Percentiles rank a stretch among this genome's conserved stretches.
Evolutionary conservation across 1,284 basidiomycete species (phyloP).

Genomic region (Ustilago trichophora): DNA sequence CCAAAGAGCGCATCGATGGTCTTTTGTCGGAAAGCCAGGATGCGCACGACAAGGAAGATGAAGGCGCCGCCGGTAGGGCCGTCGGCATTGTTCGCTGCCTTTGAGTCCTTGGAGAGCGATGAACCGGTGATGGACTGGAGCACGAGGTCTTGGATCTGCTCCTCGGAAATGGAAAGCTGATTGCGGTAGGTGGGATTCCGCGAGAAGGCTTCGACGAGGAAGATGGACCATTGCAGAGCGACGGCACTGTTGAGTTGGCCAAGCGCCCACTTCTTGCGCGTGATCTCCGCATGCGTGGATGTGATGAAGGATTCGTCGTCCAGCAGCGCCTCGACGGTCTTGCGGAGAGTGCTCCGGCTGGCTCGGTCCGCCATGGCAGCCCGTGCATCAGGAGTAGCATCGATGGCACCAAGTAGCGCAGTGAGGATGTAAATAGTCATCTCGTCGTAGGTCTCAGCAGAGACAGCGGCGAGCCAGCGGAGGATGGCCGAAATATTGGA

Average conservation of each 20-base stretch:
- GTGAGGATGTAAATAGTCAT: constrained; percentile 78
- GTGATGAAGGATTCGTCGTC: constrained; percentile 62
- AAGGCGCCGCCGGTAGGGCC: constrained; percentile 83
- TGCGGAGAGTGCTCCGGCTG: constrained; percentile 32
- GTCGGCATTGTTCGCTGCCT: constrained; percentile 71
- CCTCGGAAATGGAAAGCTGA: constrained; percentile 54
- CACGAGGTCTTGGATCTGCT: constrained; percentile 52
- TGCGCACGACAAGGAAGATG: constrained; percentile 72
- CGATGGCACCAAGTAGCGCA: constrained; percentile 75
- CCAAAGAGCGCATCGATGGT: constrained; percentile 69
- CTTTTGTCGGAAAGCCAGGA: constrained; percentile 66
- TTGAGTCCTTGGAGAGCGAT: constrained; percentile 70
- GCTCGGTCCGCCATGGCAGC: constrained; percentile 47
- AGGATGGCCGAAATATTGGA: constrained; percentile 47
- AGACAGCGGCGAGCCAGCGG: constrained; percentile 45
- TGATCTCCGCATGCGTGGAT: constrained; percentile 58
- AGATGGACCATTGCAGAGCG: constrained; percentile 85
- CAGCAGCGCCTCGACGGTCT: constrained; percentile 38
- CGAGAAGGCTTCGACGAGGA: constrained; percentile 56
- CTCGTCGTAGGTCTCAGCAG: constrained; percentile 50
- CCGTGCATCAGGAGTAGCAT: constrained; percentile 71
- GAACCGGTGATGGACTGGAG: constrained; percentile 49
- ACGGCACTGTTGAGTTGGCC: constrained; percentile 79
- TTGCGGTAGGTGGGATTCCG: constrained; percentile 47
- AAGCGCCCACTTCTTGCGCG: constrained; percentile 73